Base-by-base conservation (phyloP, 208 protist genomes). In the Lotmaria passim region DNA sequence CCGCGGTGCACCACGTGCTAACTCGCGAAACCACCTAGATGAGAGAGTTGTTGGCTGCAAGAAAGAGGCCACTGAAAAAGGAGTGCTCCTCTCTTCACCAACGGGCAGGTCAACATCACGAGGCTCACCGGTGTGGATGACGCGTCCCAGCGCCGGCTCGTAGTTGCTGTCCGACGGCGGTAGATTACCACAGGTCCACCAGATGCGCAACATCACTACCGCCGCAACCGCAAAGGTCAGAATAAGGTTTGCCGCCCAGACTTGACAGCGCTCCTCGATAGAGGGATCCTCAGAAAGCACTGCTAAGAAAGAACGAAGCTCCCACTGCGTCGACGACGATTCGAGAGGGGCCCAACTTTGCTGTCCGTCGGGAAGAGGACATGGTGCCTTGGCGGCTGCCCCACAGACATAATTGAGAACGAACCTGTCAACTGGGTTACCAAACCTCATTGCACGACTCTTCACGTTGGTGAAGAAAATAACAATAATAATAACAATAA, bases 131-230 rank as follows among this genome's bases (percentile, higher is more conserved):
- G 38, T 21, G 7, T 59, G 21, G 7, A 61, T 3, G 7, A 61
- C 56, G 3, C 56, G 56, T 3, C 56, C 56, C 11, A 61, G 56
- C 8, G 38, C 56, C 56, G 56, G 56, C 24, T 61, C 56, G 38
- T 61, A 30, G 38, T 12, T 12, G 21, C 21, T 47, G 56, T 47
- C 56, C 1, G 56, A 61, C 23, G 56, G 56, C 23, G 56, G 56
- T 3, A 61, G 56, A n/a, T 61, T 33, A 2, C 56, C 56, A n/a
- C 56, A 61, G 1, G 56, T 47, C 56, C 56, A 48, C 56, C 56
- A 61, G 24, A 47, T 47, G 24, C 56, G 38, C 34, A 33, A 8
- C 5, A 48, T 5, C 23, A 61, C 23, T 7, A 61, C 56, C 14
- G 38, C 56, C 4, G 11, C 56, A 3, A 61, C 15, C 38, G 34